Evolutionary conservation across 352 stramenopile species (phyloP).

Genomic region (Pythium oligandrum): DNA sequence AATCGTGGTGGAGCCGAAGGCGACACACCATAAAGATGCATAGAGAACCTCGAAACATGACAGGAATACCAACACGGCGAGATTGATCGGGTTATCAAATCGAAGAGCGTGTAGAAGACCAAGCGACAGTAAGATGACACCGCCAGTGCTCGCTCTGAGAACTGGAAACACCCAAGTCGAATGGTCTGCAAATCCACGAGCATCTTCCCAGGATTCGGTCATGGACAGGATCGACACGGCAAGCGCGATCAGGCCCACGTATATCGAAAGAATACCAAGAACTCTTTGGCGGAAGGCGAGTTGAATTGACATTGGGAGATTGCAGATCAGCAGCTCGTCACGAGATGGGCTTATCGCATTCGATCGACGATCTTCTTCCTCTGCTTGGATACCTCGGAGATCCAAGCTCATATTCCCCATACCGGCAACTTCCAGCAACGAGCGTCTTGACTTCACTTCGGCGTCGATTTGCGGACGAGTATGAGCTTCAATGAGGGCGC

Average conservation of each 20-base stretch:
- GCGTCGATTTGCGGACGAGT: background rate
- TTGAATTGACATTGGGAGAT: constrained; percentile 7
- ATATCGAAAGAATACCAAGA: constrained; percentile 8
- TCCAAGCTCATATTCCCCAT: too few species aligned
- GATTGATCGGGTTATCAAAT: constrained; percentile 16
- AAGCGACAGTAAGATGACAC: constrained; percentile 4
- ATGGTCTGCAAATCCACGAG: background rate
- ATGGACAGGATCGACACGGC: background rate
- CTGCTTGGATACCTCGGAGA: too few species aligned
- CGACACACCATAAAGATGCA: background rate
- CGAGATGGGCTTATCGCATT: background rate
- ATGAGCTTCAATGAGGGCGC: constrained; percentile 14
- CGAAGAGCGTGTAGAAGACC: constrained; percentile 17
- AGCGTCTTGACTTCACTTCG: too few species aligned
- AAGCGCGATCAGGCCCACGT: background rate
- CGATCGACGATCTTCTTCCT: background rate
- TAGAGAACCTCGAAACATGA: constrained; percentile 3
- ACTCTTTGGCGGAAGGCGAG: constrained; percentile 18
- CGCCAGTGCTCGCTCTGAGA: background rate
- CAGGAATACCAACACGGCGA: constrained; percentile 9
- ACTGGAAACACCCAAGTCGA: constrained; percentile 4
- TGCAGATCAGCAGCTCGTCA: constrained; percentile 9
- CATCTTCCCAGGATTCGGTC: background rate
- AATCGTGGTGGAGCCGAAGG: too few species aligned
- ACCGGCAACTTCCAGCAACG: too few species aligned